Percentiles rank a stretch among this genome's conserved stretches.
Evolutionary conservation across 495 filamentous ascomycete species (phyloP).

Genomic region (Talaromyces trachyspermus): DNA sequence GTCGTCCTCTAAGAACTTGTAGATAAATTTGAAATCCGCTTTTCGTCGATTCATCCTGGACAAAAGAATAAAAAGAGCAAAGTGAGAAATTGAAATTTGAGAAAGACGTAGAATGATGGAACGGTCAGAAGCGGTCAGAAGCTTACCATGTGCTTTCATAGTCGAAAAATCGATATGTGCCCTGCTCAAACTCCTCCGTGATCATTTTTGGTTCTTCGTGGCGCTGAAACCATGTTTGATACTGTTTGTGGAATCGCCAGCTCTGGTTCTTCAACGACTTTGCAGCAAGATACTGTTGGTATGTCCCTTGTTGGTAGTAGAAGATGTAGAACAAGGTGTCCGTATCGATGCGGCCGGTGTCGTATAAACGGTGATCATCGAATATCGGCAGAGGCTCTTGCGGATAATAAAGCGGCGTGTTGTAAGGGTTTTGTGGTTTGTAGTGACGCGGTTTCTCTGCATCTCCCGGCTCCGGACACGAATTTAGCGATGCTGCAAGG

Average conservation of each 20-base stretch:
- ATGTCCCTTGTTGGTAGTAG: slow-evolving; percentile 94
- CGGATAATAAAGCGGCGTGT: slow-evolving; percentile 79
- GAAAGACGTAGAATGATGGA: no score
- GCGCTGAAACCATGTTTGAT: slow-evolving; percentile 98
- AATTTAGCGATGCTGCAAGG: slow-evolving; percentile 61
- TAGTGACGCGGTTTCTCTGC: slow-evolving; percentile 77
- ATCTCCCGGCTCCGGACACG: slow-evolving; percentile 67
- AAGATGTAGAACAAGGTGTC: slow-evolving; percentile 99
- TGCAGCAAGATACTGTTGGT: slow-evolving; percentile 93
- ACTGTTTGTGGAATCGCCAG: slow-evolving; percentile 99
- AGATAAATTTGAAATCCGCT: slow-evolving; percentile 96
- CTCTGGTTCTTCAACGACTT: slow-evolving; percentile 94
- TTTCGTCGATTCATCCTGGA: slow-evolving; percentile 97
- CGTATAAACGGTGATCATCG: slow-evolving; percentile 81
- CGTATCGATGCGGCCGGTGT: slow-evolving; percentile 69
- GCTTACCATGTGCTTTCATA: slow-evolving; percentile 98
- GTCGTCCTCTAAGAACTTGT: slow-evolving; percentile 94
- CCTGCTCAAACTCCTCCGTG: slow-evolving; percentile 97
- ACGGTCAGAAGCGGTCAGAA: slow-evolving; percentile 6
- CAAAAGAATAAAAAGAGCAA: slow-evolving; percentile 9
- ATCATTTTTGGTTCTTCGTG: slow-evolving; percentile 98
- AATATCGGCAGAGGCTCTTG: slow-evolving; percentile 85
- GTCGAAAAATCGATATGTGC: slow-evolving; percentile 98
- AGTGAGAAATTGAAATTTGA: no score
- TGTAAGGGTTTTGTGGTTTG: slow-evolving; percentile 69